Evolutionary conservation across 495 filamentous ascomycete species (phyloP).

Genomic region (Bryoglossum gracile): DNA sequence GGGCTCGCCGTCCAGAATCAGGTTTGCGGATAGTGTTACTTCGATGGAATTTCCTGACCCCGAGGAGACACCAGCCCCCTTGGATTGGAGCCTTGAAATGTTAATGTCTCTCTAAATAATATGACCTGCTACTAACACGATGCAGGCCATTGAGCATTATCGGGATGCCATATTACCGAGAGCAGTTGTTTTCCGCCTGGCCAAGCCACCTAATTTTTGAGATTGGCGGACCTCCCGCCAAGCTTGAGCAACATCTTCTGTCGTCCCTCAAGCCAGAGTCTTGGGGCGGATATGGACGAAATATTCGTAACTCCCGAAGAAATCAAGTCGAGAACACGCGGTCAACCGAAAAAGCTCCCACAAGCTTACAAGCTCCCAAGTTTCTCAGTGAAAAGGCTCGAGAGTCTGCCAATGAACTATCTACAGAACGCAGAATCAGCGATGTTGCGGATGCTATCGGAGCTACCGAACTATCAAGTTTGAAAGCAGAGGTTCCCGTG

Average conservation of each 20-base stretch:
- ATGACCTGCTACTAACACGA: background rate
- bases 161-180: constrained; percentile 91
- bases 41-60: constrained; percentile 72
- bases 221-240: constrained; percentile 70
- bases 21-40: constrained; percentile 77
- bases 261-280: constrained; percentile 59
- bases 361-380: constrained; percentile 57
- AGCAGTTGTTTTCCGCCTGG: constrained; percentile 82
- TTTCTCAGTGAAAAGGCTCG: constrained; percentile 89
- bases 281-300: constrained; percentile 66
- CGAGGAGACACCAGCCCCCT: constrained; percentile 31
- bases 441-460: constrained; percentile 57
- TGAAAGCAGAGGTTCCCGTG: constrained; percentile 66
- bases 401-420: constrained; percentile 47
- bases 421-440: constrained; percentile 40
- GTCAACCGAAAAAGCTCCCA: constrained; percentile 44
- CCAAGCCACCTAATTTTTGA: constrained; percentile 76
- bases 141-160: constrained; percentile 70
- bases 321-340: constrained; percentile 82
- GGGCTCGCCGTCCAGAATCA: constrained; percentile 84
- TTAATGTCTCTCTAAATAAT: constrained; percentile 35
- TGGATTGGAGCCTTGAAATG: constrained; percentile 67
- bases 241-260: constrained; percentile 66
- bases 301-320: constrained; percentile 62
- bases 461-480: constrained; percentile 50